A percentile compares a stretch with the other conserved stretches of the same genome.
These are phyloP conservation scores for Dendrobium chrysotoxum DNA, from an alignment of 106 monocot genomes.

Conservation along the genomic window DNA sequence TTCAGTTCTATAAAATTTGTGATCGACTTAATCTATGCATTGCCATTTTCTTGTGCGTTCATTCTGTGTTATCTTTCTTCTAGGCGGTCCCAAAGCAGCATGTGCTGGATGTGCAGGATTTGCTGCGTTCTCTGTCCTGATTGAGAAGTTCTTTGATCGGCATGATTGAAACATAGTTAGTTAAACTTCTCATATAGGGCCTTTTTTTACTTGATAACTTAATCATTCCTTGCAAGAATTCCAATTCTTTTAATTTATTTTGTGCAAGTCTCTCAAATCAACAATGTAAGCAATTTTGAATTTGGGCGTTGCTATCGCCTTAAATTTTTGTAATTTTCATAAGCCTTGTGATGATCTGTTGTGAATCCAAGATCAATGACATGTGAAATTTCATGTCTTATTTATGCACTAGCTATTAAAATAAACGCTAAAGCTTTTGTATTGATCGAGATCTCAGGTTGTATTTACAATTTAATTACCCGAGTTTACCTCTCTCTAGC, in stretches of 20 bases:
- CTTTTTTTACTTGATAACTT: background rate
- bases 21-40: background rate
- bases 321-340: background rate
- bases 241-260: background rate
- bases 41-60: background rate
- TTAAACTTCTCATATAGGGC: background rate
- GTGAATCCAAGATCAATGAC: background rate
- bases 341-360: background rate
- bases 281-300: background rate
- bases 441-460: background rate
- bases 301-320: background rate
- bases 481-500: too few relatives aligned
- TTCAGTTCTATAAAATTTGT: background rate
- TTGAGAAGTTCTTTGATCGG: conserved; percentile 90
- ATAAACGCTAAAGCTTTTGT: background rate
- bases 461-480: background rate
- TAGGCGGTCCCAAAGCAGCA: conserved; percentile 89
- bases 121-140: conserved; percentile 78
- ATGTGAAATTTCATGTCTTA: background rate
- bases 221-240: background rate
- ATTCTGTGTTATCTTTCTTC: conserved; percentile 1
- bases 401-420: background rate
- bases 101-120: conserved; percentile 93
- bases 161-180: conserved; percentile 19
- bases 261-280: background rate